Evolutionary conservation across 257 asterid genomes (phyloP).

Genomic region (Capsicum rhomboideum): DNA sequence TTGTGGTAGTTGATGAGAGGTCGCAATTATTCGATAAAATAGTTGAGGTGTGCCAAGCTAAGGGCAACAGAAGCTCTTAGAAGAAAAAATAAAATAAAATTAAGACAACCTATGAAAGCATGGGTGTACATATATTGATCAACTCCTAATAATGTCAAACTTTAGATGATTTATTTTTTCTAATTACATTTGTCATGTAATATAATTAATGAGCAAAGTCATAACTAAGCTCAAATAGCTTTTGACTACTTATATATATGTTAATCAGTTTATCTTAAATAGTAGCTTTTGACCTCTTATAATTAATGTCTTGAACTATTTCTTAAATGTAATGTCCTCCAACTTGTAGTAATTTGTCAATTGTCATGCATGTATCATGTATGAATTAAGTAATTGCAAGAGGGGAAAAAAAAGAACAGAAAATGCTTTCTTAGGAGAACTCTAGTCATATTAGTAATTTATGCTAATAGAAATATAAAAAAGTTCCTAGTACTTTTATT

Average conservation of each 20-base stretch:
- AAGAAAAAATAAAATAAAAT: background rate
- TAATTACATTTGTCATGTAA: background rate
- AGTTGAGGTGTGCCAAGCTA: too few species aligned
- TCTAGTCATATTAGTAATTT: too few species aligned
- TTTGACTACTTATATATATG: background rate
- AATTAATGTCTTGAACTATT: background rate
- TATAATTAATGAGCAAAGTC: background rate
- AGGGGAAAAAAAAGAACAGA: too few species aligned
- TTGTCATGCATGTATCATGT: too few species aligned
- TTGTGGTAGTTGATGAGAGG: too few species aligned
- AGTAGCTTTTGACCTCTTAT: background rate
- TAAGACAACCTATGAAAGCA: background rate
- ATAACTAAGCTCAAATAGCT: background rate
- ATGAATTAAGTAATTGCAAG: too few species aligned
- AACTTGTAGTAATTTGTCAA: too few species aligned
- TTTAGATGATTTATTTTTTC: background rate
- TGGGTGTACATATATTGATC: background rate
- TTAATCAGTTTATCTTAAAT: too few species aligned
- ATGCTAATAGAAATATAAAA: too few species aligned
- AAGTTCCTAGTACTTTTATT: too few species aligned
- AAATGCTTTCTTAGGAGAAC: too few species aligned
- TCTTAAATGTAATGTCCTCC: background rate
- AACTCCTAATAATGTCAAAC: background rate
- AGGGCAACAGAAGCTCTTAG: background rate
- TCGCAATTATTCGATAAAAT: too few species aligned